Evolutionary conservation across 1,284 basidiomycete genomes (phyloP).

Genomic region (Cutaneotrichosporon dermatis): DNA sequence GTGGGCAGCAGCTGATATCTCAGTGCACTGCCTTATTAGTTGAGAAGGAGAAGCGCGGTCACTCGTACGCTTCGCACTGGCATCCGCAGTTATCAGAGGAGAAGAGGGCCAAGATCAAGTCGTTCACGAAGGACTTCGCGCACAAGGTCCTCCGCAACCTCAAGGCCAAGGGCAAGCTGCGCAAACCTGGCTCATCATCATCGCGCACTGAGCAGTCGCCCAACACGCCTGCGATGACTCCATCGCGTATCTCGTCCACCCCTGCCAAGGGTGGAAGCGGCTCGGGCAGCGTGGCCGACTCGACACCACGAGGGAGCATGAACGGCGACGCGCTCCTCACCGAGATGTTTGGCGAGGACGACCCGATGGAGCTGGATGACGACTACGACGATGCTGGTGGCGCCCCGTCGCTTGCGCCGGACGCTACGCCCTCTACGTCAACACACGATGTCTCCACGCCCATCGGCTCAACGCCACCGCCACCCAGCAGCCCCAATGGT

Average conservation of each 20-base stretch:
- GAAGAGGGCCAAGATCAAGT: slow-evolving; percentile 83
- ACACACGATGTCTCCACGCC: slow-evolving; percentile 2
- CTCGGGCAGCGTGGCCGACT: not conserved
- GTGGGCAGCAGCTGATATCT: not conserved
- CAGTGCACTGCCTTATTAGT: slow-evolving; percentile 74
- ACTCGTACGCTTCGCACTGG: slow-evolving; percentile 64
- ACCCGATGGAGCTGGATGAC: slow-evolving; percentile 8
- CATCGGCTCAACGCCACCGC: not conserved
- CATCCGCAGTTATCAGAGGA: slow-evolving; percentile 77
- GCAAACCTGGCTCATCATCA: not conserved
- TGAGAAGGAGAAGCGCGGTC: slow-evolving; percentile 88
- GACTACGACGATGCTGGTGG: not conserved
- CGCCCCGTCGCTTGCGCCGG: slow-evolving; percentile 1
- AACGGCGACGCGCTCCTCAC: slow-evolving; percentile 12
- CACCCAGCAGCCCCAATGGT: not conserved
- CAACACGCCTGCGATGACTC: slow-evolving; percentile 7
- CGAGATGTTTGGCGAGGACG: slow-evolving; percentile 23
- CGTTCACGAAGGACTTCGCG: slow-evolving; percentile 83
- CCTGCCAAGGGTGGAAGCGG: not conserved
- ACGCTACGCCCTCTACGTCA: not conserved
- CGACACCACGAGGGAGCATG: not conserved
- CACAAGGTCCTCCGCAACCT: slow-evolving; percentile 45
- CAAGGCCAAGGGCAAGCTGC: slow-evolving; percentile 44
- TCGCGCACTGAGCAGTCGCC: not conserved
- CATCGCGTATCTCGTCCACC: slow-evolving; percentile 4